Base-by-base conservation (phyloP, 805 yeast species). In the Debaryomyces maramus region DNA sequence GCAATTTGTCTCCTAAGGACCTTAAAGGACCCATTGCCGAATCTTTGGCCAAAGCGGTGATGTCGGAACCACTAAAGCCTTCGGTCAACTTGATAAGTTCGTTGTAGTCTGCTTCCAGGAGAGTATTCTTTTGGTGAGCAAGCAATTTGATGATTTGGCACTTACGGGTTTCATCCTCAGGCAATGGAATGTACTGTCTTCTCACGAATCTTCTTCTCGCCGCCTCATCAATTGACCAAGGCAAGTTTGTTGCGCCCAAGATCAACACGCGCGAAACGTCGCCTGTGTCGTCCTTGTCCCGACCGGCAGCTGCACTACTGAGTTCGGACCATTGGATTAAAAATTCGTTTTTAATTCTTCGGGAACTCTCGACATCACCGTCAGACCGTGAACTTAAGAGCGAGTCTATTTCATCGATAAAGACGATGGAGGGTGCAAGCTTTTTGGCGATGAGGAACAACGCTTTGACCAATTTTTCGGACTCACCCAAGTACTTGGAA, bases 21-120 rank as follows among this genome's bases (percentile, higher is more conserved):
- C 99, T 73, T 26, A 93, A 68, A 1, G 99, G 98, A 1, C 97
- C 97, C 97, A 91, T 90, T 1, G 99, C 97, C 3, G 97, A 95
- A 60, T 91, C 97, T 61, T 90, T 93, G 1, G 97, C 96, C 44
- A 91, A 63, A 1, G 96, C 90, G 0, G 97, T 89, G 31, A 91
- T 76, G 63, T 91, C 99, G 48, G 93, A 83, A 2, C 97, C 97
- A n/a, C 96, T 86, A 56, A 80, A 69, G 1, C 93, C 91, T 5
- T 81, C 80, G 0, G 98, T 89, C 51, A 85, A 58, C 8, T 69
- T 67, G 13, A 86, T 73, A 17, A 91, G 67, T 31, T 68, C 67
- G 7, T 74, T 73, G 45, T 80, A 76, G 46, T 90, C 96, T 2
- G 58, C 72, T 0, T 78, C 85, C 10, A 77, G 60, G 14, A 91